A percentile compares a stretch with the other conserved stretches of the same genome.
These are phyloP conservation scores for Beauveria brongniartii DNA, from an alignment of 2,329 filamentous ascomycete species.

Conservation along the genomic window DNA sequence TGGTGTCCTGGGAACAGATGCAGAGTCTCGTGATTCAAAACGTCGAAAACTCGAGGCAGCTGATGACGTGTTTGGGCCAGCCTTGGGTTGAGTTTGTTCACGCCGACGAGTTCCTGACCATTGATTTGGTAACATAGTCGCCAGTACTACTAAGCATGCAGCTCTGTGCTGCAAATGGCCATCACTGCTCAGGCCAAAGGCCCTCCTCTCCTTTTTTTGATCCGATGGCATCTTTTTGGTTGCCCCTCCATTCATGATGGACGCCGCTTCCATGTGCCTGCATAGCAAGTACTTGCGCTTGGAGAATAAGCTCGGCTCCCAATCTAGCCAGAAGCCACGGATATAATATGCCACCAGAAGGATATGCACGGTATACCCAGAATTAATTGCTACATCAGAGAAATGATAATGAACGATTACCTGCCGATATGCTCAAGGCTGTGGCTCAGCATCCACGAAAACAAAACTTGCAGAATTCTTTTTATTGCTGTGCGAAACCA, in stretches of 20 bases:
- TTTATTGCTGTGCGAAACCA: too few relatives aligned
- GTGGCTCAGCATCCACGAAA: too few relatives aligned
- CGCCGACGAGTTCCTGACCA: not conserved
- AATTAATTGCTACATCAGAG: not conserved
- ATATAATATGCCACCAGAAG: not conserved
- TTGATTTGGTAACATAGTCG: not conserved
- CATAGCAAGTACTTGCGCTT: not conserved
- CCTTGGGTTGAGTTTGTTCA: constrained; percentile 19
- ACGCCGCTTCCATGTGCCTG: not conserved
- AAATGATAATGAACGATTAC: not conserved
- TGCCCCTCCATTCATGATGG: not conserved
- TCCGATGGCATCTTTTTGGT: too few relatives aligned
- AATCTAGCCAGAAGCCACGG: not conserved
- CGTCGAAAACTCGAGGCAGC: constrained; percentile 34
- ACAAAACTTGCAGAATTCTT: too few relatives aligned
- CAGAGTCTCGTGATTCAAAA: constrained; percentile 33
- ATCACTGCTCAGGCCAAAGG: too few relatives aligned
- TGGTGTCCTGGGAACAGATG: constrained; percentile 41
- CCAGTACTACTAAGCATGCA: not conserved
- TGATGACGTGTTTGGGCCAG: constrained; percentile 41
- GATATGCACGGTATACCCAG: not conserved
- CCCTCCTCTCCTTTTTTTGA: too few relatives aligned
- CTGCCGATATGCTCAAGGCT: too few relatives aligned
- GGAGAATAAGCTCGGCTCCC: not conserved
- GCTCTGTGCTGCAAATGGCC: not conserved